Percentiles rank a stretch among this genome's conserved stretches.
Conservation (phyloP, 2,329 filamentous ascomycete genomes). For the Macrophomina pseudophaseolina region DNA sequence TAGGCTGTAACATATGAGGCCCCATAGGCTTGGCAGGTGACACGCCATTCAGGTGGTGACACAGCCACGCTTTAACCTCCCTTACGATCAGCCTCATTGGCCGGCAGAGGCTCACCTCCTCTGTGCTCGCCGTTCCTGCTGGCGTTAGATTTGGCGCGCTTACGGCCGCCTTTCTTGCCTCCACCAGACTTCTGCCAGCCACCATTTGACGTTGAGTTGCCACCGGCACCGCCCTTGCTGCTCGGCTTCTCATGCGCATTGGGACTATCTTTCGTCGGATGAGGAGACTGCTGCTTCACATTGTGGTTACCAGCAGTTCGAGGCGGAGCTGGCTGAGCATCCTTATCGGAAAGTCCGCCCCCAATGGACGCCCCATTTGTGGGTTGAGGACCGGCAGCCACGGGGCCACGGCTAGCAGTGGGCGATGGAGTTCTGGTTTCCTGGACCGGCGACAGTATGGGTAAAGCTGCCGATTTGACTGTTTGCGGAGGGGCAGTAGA, state of each 20-base stretch:
- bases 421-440: conserved; percentile 76
- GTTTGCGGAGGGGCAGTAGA: conserved; percentile 45
- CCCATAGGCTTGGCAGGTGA: neutral
- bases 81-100: conserved; percentile 52
- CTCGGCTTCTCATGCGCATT: conserved; percentile 34
- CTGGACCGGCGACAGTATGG: conserved; percentile 73
- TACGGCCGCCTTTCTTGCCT: conserved; percentile 36
- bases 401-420: conserved; percentile 60
- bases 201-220: conserved; percentile 3
- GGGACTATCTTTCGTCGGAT: conserved; percentile 30
- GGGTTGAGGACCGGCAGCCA: conserved; percentile 32
- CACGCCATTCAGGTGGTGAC: too few relatives aligned
- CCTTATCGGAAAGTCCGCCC: neutral
- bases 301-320: neutral
- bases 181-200: conserved; percentile 24
- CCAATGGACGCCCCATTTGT: conserved; percentile 32
- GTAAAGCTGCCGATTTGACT: conserved; percentile 50
- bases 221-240: neutral
- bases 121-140: conserved; percentile 33
- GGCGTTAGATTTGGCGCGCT: conserved; percentile 41
- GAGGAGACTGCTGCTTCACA: neutral
- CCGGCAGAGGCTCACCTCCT: conserved; percentile 49
- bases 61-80: conserved; percentile 43
- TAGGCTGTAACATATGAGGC: neutral
- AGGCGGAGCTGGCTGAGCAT: neutral